A percentile compares a stretch with the other conserved stretches of the same genome.
phyloP scores from a whole-genome alignment of 2,329 filamentous ascomycete species.

The Colletotrichum camelliae region DNA sequence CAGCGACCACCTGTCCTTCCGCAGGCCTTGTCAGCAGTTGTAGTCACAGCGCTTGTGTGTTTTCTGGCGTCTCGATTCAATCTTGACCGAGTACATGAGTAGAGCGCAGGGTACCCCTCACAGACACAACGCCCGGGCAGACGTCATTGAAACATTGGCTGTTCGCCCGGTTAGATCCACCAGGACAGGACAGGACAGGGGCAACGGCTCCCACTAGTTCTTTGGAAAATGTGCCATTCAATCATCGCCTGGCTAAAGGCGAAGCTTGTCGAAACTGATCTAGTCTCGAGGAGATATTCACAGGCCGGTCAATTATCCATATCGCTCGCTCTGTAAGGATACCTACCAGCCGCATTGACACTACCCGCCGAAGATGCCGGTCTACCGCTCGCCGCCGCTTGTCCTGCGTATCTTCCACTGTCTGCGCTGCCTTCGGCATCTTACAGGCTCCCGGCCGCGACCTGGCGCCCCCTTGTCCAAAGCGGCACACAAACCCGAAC shows the following conservation, averaged over 20 bases:
- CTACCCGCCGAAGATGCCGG: conserved; percentile 9
- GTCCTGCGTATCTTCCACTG: not conserved
- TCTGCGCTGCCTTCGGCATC: not conserved
- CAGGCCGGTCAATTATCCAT: not conserved
- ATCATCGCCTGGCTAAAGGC: not conserved
- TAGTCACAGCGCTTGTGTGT: not conserved
- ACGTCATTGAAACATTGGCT: conserved; percentile 16
- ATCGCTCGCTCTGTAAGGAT: not conserved
- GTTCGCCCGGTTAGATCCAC: not conserved
- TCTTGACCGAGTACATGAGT: not conserved
- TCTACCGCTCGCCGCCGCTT: not conserved
- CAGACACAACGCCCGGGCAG: not conserved
- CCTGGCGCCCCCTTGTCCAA: conserved; percentile 3
- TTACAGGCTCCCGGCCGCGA: not conserved
- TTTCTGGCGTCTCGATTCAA: not conserved
- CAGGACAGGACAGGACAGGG: not conserved
- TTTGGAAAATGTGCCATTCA: not conserved
- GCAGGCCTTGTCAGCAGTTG: not conserved
- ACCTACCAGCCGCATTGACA: not conserved
- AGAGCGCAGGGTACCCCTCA: not conserved
- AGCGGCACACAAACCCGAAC: conserved; percentile 11
- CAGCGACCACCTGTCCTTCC: not conserved
- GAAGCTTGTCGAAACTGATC: not conserved
- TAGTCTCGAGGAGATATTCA: not conserved
- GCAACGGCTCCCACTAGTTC: not conserved